These are phyloP conservation scores for Pichia gijzeniarum DNA, from an alignment of 805 yeast genomes.

Conservation along the genomic window DNA sequence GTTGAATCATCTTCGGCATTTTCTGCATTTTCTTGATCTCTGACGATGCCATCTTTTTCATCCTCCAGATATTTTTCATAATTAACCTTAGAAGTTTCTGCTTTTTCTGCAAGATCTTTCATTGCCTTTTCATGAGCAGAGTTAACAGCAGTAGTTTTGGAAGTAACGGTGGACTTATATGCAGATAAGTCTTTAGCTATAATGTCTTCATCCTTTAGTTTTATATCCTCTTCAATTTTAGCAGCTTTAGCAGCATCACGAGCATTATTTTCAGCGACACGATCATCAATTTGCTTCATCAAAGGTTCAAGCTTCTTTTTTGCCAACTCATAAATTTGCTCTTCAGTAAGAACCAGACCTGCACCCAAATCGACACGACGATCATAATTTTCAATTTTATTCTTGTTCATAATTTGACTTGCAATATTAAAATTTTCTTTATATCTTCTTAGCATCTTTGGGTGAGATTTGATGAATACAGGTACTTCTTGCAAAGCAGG, in stretches of 20 bases:
- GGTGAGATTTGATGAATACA: slow-evolving; percentile 32
- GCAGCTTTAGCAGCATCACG: slow-evolving; percentile 27
- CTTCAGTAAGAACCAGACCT: slow-evolving; percentile 48
- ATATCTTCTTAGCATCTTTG: slow-evolving; percentile 42
- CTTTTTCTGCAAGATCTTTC: slow-evolving; percentile 21
- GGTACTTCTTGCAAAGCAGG: slow-evolving; percentile 26
- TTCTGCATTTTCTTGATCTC: slow-evolving; percentile 38
- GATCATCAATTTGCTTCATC: slow-evolving; percentile 42
- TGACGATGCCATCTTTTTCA: slow-evolving; percentile 38
- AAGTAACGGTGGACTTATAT: slow-evolving; percentile 33
- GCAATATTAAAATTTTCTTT: slow-evolving; percentile 44
- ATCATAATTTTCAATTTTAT: slow-evolving; percentile 41
- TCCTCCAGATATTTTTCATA: slow-evolving; percentile 36
- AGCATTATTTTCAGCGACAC: slow-evolving; percentile 35
- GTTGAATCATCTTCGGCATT: slow-evolving; percentile 42
- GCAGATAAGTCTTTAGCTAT: slow-evolving; percentile 34
- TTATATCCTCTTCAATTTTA: slow-evolving; percentile 27
- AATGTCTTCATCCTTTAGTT: slow-evolving; percentile 24
- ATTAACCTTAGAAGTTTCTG: slow-evolving; percentile 26
- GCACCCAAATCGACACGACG: slow-evolving; percentile 46
- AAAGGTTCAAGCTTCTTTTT: slow-evolving; percentile 50
- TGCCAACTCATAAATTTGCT: slow-evolving; percentile 50
- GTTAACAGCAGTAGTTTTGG: slow-evolving; percentile 33
- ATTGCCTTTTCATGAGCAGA: slow-evolving; percentile 21
- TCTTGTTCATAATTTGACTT: slow-evolving; percentile 37